Evolutionary conservation across 2,329 filamentous ascomycete species (phyloP).

Genomic region (Cladosporium oxysporum): DNA sequence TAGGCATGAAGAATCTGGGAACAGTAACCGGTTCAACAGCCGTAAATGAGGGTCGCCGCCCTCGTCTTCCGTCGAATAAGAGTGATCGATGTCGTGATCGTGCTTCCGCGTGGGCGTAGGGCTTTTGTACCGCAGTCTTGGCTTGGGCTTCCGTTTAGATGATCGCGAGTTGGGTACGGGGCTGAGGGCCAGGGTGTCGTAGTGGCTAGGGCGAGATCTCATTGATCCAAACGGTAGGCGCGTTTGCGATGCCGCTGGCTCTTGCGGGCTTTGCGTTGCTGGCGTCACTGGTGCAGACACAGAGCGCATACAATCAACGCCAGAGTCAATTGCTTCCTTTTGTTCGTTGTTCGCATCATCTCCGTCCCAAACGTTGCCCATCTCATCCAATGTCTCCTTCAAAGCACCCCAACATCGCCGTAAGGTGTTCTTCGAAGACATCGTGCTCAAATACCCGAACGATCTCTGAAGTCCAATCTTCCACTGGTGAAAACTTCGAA

Average conservation of each 20-base stretch:
- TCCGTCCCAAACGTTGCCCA: slow-evolving; percentile 10
- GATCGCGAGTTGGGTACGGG: neutral
- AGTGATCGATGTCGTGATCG: neutral
- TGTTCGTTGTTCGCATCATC: neutral
- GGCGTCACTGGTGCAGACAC: neutral
- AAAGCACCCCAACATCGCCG: slow-evolving; percentile 15
- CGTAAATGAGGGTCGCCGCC: neutral
- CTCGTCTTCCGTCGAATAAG: slow-evolving; percentile 14
- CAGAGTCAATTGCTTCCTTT: neutral
- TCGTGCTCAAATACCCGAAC: neutral
- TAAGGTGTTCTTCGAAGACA: neutral
- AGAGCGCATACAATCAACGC: neutral
- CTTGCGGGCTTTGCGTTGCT: neutral
- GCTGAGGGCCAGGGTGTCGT: slow-evolving; percentile 1
- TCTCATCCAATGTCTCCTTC: slow-evolving; percentile 12
- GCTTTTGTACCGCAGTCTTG: neutral
- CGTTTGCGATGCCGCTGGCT: neutral
- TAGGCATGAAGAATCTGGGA: neutral
- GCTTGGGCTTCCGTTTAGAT: slow-evolving; percentile 2
- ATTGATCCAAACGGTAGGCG: neutral
- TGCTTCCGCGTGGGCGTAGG: neutral
- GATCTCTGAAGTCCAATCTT: neutral
- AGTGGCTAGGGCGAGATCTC: neutral
- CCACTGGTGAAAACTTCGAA: neutral
- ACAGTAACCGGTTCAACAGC: neutral